Evolutionary conservation across 345 rosid genomes (phyloP).

Genomic region (Mangifera indica): DNA sequence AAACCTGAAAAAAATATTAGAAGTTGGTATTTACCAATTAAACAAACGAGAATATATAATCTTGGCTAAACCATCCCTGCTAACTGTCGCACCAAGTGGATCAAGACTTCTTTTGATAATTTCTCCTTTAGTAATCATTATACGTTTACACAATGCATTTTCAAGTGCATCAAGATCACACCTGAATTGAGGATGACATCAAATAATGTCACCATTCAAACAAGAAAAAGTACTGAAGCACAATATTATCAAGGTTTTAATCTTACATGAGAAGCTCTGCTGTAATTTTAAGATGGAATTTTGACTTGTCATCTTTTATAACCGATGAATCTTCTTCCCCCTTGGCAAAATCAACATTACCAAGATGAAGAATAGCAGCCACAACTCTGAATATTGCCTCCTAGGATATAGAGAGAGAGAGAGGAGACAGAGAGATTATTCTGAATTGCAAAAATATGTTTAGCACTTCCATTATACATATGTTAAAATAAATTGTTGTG

Average conservation of each 20-base stretch:
- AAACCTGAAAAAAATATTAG: conserved; percentile 10
- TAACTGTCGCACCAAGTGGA: conserved; percentile 63
- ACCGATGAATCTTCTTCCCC: conserved; percentile 72
- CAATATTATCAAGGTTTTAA: conserved; percentile 17
- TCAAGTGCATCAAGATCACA: conserved; percentile 64
- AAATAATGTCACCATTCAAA: conserved; percentile 3
- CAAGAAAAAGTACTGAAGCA: conserved; percentile 17
- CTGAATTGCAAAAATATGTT: conserved; percentile 11
- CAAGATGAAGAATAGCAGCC: conserved; percentile 94
- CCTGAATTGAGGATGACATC: conserved; percentile 42
- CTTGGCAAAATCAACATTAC: conserved; percentile 66
- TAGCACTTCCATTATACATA: conserved; percentile 11
- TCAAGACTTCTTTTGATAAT: conserved; percentile 79
- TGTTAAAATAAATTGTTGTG: conserved; percentile 12
- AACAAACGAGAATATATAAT: conserved; percentile 82
- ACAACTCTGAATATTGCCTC: conserved; percentile 80
- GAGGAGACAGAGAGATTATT: conserved; percentile 6
- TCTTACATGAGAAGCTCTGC: conserved; percentile 75
- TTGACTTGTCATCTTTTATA: conserved; percentile 57
- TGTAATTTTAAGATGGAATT: conserved; percentile 74
- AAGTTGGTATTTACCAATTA: conserved; percentile 56
- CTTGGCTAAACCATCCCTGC: conserved; percentile 93
- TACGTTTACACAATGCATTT: conserved; percentile 77
- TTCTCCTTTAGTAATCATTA: conserved; percentile 86
- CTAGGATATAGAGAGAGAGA: conserved; percentile 31